Percentiles rank a stretch among this genome's conserved stretches.
These are phyloP conservation scores for Ganoderma sp. DNA, from an alignment of 1,284 basidiomycete species.

Conservation along the genomic window DNA sequence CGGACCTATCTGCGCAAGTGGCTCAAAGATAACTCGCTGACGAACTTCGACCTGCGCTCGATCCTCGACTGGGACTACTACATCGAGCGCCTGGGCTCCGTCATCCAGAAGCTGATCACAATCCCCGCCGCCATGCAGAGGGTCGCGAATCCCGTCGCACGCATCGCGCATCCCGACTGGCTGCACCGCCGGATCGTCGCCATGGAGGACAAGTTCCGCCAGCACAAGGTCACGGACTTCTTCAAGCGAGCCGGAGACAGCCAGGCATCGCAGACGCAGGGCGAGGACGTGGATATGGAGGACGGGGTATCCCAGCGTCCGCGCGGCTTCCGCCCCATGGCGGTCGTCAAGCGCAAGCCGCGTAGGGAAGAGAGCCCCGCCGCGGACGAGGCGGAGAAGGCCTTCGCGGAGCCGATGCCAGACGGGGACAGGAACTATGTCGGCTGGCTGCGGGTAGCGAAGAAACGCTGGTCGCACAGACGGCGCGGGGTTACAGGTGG, in stretches of 20 bases:
- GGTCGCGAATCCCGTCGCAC: constrained; percentile 94
- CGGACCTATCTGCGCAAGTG: constrained; percentile 93
- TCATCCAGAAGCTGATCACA: constrained; percentile 99
- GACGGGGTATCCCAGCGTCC: constrained; percentile 54
- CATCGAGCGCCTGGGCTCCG: constrained; percentile 96
- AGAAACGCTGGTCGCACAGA: constrained; percentile 78
- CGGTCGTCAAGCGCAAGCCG: constrained; percentile 60
- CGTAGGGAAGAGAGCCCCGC: constrained; percentile 50
- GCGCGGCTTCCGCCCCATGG: constrained; percentile 46
- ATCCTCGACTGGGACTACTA: constrained; percentile 99
- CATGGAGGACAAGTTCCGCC: constrained; percentile 95
- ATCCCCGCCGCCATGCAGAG: constrained; percentile 99
- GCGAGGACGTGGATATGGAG: constrained; percentile 64
- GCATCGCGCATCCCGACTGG: constrained; percentile 98
- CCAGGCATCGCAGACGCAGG: constrained; percentile 39
- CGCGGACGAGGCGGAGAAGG: constrained; percentile 42
- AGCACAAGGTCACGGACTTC: constrained; percentile 97
- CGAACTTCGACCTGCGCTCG: constrained; percentile 90
- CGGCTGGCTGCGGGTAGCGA: constrained; percentile 83
- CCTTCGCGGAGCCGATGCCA: constrained; percentile 51
- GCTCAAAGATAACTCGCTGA: constrained; percentile 91
- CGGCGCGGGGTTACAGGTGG: constrained; percentile 36
- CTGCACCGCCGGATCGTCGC: constrained; percentile 89
- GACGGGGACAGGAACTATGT: constrained; percentile 68
- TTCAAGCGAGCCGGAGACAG: constrained; percentile 61